Evolutionary conservation across 345 rosid genomes (phyloP).

Genomic region (Gossypium thurberi): DNA sequence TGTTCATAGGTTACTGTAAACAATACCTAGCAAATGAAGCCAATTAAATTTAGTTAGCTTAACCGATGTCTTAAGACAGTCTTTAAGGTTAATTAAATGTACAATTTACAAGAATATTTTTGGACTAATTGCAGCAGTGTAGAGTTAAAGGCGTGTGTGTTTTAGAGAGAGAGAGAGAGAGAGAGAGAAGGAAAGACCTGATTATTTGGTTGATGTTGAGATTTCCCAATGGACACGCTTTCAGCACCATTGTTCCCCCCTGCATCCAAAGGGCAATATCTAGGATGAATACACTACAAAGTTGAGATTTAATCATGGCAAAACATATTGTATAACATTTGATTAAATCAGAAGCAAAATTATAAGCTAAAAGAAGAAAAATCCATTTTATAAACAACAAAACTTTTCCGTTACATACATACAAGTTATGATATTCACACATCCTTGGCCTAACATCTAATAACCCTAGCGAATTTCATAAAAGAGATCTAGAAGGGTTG

Average conservation of each 20-base stretch:
- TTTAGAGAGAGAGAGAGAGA: neutral
- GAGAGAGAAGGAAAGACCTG: conserved; percentile 1
- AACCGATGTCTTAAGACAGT: neutral
- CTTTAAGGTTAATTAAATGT: no score
- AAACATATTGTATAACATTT: neutral
- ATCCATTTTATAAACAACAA: neutral
- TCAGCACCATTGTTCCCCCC: conserved; percentile 4
- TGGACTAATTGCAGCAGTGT: neutral
- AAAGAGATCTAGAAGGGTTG: neutral
- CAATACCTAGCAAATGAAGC: neutral
- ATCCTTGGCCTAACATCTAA: neutral
- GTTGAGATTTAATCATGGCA: neutral
- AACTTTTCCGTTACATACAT: conserved; percentile 16
- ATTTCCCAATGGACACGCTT: neutral
- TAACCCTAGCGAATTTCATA: neutral
- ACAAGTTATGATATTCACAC: conserved; percentile 3
- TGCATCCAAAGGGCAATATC: conserved; percentile 2
- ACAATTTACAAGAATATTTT: no score
- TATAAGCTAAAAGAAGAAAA: neutral
- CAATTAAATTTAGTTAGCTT: neutral
- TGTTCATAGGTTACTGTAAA: neutral
- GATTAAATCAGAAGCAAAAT: neutral
- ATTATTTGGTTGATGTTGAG: neutral
- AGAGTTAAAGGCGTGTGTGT: neutral
- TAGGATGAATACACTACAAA: neutral